Evolutionary conservation across 805 yeast genomes (phyloP).

Genomic region (Candida michaelii): DNA sequence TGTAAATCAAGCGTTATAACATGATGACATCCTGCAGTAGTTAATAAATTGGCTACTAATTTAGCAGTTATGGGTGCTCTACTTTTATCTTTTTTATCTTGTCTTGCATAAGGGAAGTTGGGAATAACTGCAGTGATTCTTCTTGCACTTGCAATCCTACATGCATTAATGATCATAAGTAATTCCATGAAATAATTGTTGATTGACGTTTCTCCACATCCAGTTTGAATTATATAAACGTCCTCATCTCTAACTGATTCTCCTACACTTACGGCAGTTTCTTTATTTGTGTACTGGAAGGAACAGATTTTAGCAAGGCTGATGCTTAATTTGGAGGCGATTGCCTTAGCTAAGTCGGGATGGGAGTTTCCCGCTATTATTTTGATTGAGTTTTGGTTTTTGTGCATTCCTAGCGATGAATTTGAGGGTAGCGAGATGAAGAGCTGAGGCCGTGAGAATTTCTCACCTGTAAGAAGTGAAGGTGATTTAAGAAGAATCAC

Average conservation of each 20-base stretch:
- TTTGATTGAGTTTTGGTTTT: slow-evolving; percentile 44
- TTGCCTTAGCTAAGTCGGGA: slow-evolving; percentile 73
- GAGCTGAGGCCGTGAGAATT: too few species aligned
- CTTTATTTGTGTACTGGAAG: slow-evolving; percentile 82
- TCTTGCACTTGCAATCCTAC: slow-evolving; percentile 80
- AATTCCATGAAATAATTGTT: slow-evolving; percentile 75
- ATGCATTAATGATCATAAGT: slow-evolving; percentile 76
- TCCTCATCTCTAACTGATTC: slow-evolving; percentile 87
- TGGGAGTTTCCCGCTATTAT: slow-evolving; percentile 72
- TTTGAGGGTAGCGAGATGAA: too few species aligned
- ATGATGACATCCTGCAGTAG: slow-evolving; percentile 84
- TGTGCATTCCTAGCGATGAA: too few species aligned
- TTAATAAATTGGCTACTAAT: slow-evolving; percentile 76
- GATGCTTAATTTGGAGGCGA: slow-evolving; percentile 65
- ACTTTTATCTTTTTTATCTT: slow-evolving; percentile 80
- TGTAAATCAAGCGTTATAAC: slow-evolving; percentile 86
- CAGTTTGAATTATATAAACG: slow-evolving; percentile 75
- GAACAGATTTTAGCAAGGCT: slow-evolving; percentile 75
- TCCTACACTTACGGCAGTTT: slow-evolving; percentile 77
- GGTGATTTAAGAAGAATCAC: neutral
- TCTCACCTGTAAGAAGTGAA: too few species aligned
- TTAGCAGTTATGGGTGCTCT: slow-evolving; percentile 87
- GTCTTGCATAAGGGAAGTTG: slow-evolving; percentile 85
- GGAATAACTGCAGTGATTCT: slow-evolving; percentile 82
- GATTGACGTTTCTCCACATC: slow-evolving; percentile 64